phyloP scores from a whole-genome alignment of 495 filamentous ascomycete genomes.

The Hypomontagnella monticulosa region DNA sequence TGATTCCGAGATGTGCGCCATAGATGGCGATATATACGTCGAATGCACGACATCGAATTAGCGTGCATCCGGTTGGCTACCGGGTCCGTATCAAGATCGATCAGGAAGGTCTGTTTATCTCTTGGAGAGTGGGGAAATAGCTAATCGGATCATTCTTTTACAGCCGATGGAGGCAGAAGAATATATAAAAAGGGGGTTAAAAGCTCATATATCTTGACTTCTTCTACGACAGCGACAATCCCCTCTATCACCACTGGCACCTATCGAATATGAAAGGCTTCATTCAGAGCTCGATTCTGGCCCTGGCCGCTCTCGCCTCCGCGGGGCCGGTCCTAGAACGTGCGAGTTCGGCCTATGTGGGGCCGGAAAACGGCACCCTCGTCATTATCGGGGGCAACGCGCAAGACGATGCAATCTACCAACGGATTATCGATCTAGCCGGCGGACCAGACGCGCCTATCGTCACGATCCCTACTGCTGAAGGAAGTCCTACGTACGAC shows the following conservation, averaged over 20 bases:
- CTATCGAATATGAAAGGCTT: conserved; percentile 21
- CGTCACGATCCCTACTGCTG: conserved; percentile 57
- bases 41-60: conserved; percentile 36
- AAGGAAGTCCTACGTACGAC: conserved; percentile 42
- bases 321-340: conserved; percentile 16
- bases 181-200: conserved; percentile 24
- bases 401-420: conserved; percentile 55
- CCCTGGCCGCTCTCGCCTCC: conserved; percentile 26
- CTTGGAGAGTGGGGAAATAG: conserved; percentile 27
- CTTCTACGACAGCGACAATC: not conserved
- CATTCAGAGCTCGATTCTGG: conserved; percentile 17
- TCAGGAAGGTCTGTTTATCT: conserved; percentile 33
- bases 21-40: conserved; percentile 37
- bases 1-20: conserved; percentile 19
- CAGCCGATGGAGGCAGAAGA: conserved; percentile 23
- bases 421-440: conserved; percentile 54
- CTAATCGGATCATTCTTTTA: conserved; percentile 42
- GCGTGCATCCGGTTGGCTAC: conserved; percentile 34
- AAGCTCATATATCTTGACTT: not conserved
- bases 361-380: conserved; percentile 46
- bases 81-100: conserved; percentile 22
- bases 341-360: conserved; percentile 45
- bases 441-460: conserved; percentile 57
- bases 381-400: conserved; percentile 49
- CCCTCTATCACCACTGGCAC: not conserved